Evolutionary conservation across 1,139 yeast species (phyloP), one percentile per base, ranked within the genome.

Genomic region (Saccharomyces hybrid): DNA sequence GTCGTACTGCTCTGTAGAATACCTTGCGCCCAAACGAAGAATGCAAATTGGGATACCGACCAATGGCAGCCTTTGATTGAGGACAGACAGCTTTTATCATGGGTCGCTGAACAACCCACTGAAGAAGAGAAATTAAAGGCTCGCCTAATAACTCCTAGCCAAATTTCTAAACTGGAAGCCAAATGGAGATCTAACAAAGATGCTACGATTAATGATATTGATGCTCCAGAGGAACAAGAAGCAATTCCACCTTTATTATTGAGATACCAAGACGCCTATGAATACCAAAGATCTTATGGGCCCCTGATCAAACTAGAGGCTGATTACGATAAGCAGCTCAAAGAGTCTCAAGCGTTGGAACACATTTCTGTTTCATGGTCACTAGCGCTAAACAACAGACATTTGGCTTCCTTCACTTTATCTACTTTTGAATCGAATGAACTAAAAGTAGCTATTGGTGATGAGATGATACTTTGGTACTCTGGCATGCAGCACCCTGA

Each of bases 61-160:
- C 87, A 86, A 59, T 91, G 98, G 98, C 90, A 86, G 64, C 81
- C 97, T 0, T 73, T 91, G 56, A 88, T 91, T 56, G 95, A 86
- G 59, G 86, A 88, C 60, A 77, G 95, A 46, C 84, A 82, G 58
- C 81, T 91, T 60, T 74, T 90, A 56, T 75, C 88, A 1, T 91
- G 97, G 97, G 80, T 91, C 23, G 93, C 89, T 0, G 75, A 82
- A 1, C 75, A 73, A 13, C 96, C 96, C 1, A 66, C 77, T 2
- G 90, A 84, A 55, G 88, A 82, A 52, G 88, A 85, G 53, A 71
- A 78, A 55, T 66, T 82, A 32, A 75, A 74, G 52, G 78, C 90
- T 0, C 76, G 80, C 47, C 69, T 76, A 34, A 78, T 88, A 42
- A 75, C 85, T 0, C 80, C 83, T 47, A 76, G 81, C 34, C 93